Evolutionary conservation across 2,329 filamentous ascomycete species (phyloP).

Genomic region (Pseudocercospora fijiensis): DNA sequence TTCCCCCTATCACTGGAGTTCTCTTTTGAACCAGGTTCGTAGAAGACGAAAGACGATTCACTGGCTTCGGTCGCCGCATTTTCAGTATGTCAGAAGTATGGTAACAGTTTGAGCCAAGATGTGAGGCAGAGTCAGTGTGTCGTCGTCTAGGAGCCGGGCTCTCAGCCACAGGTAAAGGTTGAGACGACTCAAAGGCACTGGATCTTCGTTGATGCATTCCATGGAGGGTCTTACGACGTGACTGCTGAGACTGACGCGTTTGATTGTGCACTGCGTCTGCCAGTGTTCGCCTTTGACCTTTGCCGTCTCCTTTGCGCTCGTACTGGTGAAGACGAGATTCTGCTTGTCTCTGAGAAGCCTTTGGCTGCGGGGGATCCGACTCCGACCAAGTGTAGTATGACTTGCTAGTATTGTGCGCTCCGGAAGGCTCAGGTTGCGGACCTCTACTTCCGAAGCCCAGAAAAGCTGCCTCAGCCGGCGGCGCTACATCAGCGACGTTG

Average conservation of each 20-base stretch:
- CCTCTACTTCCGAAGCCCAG: conserved; percentile 42
- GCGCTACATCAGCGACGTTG: background rate
- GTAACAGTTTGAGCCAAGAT: conserved; percentile 1
- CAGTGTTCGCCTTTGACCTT: background rate
- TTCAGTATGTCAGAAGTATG: conserved; percentile 32
- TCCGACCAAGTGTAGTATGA: conserved; percentile 47
- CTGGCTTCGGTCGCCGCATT: conserved; percentile 3
- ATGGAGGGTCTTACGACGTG: too few relatives aligned
- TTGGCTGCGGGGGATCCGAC: conserved; percentile 33
- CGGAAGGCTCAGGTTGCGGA: conserved; percentile 22
- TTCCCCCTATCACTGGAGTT: background rate
- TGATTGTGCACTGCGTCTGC: background rate
- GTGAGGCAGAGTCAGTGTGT: background rate
- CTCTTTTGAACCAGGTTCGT: background rate
- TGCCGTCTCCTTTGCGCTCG: background rate
- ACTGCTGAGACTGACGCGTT: background rate
- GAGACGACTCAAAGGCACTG: background rate
- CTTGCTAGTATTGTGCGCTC: conserved; percentile 28
- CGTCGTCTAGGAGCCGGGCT: background rate
- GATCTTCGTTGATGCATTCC: background rate
- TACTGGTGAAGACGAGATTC: background rate
- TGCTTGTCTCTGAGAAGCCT: conserved; percentile 13
- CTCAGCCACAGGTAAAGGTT: background rate
- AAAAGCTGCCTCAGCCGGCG: conserved; percentile 38
- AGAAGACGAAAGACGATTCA: background rate